A percentile compares a stretch with the other conserved stretches of the same genome.
Conservation (phyloP, 257 asterid species). For the Lycium ferocissimum region DNA sequence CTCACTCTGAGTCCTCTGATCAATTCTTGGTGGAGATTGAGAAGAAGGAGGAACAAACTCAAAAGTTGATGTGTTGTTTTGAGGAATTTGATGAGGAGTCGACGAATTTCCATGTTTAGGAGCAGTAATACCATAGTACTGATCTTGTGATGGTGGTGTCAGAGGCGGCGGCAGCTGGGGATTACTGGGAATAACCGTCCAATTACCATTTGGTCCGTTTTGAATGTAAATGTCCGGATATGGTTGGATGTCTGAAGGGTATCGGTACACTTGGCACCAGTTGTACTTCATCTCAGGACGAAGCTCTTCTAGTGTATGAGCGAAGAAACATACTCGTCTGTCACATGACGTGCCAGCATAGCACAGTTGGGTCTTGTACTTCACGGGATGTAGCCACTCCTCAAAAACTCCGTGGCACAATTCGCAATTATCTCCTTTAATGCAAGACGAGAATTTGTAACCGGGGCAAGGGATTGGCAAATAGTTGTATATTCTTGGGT, state of each 20-base stretch:
- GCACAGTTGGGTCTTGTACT: conserved; percentile 9
- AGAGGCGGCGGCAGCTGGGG: not conserved
- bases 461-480: not conserved
- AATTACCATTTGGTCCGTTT: not conserved
- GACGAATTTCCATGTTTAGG: not conserved
- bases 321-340: conserved; percentile 7
- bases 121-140: not conserved
- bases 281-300: not conserved
- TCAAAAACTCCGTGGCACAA: conserved; percentile 24
- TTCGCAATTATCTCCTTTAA: conserved; percentile 17
- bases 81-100: not conserved
- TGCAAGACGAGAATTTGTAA: not conserved
- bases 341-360: not conserved
- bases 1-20: not conserved
- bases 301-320: not conserved
- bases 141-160: not conserved
- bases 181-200: not conserved
- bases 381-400: conserved; percentile 16
- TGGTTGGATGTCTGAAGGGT: not conserved
- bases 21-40: not conserved
- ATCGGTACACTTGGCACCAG: not conserved
- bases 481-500: conserved; percentile 4
- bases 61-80: not conserved
- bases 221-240: not conserved
- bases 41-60: not conserved